Conservation (phyloP, 257 asterid genomes). For the Nicotiana undulata region DNA sequence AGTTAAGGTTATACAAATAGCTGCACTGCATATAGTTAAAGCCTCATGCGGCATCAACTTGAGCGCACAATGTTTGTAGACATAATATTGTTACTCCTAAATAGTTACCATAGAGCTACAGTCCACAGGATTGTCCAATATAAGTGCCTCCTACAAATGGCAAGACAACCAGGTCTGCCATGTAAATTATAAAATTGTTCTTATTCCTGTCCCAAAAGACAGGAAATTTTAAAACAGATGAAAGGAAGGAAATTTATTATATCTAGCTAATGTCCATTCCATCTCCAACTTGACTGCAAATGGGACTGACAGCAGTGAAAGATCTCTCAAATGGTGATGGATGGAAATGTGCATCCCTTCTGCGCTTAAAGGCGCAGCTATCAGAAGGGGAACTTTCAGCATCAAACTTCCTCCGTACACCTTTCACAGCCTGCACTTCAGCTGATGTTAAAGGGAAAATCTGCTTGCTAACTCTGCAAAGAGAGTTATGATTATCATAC, state of each 20-base stretch:
- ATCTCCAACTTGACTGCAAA: slow-evolving; percentile 82
- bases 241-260: slow-evolving; percentile 23
- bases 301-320: slow-evolving; percentile 66
- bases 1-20: neutral
- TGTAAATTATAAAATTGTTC: slow-evolving; percentile 30
- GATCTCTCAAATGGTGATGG: slow-evolving; percentile 95
- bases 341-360: slow-evolving; percentile 70
- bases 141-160: slow-evolving; percentile 59
- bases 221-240: slow-evolving; percentile 21
- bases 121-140: slow-evolving; percentile 34
- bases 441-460: slow-evolving; percentile 64
- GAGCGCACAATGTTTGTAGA: slow-evolving; percentile 29
- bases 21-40: slow-evolving; percentile 4
- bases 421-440: slow-evolving; percentile 87
- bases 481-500: slow-evolving; percentile 88
- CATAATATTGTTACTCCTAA: slow-evolving; percentile 39
- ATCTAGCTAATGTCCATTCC: slow-evolving; percentile 89
- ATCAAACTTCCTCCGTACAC: slow-evolving; percentile 87
- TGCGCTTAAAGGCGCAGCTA: slow-evolving; percentile 76
- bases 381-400: slow-evolving; percentile 60
- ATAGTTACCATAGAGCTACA: slow-evolving; percentile 41
- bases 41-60: slow-evolving; percentile 11
- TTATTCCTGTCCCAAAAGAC: slow-evolving; percentile 30
- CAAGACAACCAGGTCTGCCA: slow-evolving; percentile 47
- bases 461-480: slow-evolving; percentile 82